phyloP scores from a whole-genome alignment of 805 yeast species.

The Zygoascus ofunaensis region DNA sequence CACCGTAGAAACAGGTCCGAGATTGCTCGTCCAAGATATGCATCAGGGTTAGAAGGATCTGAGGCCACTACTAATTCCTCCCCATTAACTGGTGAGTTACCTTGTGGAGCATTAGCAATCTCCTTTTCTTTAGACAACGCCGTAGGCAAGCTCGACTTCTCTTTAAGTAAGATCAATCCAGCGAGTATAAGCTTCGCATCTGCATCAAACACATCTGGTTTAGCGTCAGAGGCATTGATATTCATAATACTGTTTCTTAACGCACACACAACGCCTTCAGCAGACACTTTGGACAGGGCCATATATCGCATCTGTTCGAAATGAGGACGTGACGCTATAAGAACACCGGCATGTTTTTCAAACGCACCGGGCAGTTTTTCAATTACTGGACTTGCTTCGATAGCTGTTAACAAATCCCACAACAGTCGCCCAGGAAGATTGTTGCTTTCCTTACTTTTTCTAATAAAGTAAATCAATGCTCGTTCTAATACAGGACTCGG shows the following conservation, averaged over 20 bases:
- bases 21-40: slow-evolving; percentile 4
- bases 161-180: slow-evolving; percentile 22
- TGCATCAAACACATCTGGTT: slow-evolving; percentile 11
- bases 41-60: background rate
- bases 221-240: slow-evolving; percentile 9
- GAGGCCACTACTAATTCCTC: background rate
- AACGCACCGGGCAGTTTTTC: slow-evolving; percentile 3
- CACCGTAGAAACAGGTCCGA: slow-evolving; percentile 15
- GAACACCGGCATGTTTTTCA: slow-evolving; percentile 8
- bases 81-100: too few species aligned
- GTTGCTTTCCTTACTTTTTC: background rate
- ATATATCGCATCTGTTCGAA: slow-evolving; percentile 26
- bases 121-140: background rate
- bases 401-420: slow-evolving; percentile 22
- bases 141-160: slow-evolving; percentile 10
- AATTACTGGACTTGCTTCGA: slow-evolving; percentile 1
- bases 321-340: slow-evolving; percentile 21
- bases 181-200: slow-evolving; percentile 23
- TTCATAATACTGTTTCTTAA: slow-evolving; percentile 4
- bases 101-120: too few species aligned
- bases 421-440: slow-evolving; percentile 18
- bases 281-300: slow-evolving; percentile 19
- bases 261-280: slow-evolving; percentile 7
- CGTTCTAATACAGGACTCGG: slow-evolving; percentile 1
- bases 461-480: background rate